These are phyloP conservation scores for Cladosporium oxysporum DNA, from an alignment of 2,329 filamentous ascomycete genomes.

Conservation along the genomic window DNA sequence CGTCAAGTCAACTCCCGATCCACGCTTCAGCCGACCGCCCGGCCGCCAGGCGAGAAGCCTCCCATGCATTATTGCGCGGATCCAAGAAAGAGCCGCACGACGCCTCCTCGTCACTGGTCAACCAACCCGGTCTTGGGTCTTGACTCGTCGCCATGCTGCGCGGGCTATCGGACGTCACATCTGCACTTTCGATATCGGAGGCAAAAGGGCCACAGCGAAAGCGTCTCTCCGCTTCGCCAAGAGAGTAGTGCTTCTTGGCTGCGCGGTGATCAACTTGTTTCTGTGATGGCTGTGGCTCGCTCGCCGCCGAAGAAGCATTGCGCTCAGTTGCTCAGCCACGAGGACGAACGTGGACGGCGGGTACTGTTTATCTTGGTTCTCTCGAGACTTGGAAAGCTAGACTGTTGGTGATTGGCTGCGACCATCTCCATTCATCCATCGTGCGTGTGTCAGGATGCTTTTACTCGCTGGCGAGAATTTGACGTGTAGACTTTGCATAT, in stretches of 20 bases:
- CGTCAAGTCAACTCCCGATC: not conserved
- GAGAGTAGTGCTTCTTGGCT: slow-evolving; percentile 5
- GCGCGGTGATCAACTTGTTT: not conserved
- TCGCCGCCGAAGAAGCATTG: not conserved
- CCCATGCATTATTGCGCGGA: not conserved
- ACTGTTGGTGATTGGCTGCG: not conserved
- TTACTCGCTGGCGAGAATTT: not conserved
- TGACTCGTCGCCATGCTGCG: not conserved
- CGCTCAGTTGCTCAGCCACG: slow-evolving; percentile 6
- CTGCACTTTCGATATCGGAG: not conserved
- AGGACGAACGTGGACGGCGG: slow-evolving; percentile 5
- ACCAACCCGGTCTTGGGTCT: not conserved
- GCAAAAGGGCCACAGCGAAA: not conserved
- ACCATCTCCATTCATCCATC: not conserved
- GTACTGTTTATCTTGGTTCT: not conserved
- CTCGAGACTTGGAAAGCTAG: not conserved
- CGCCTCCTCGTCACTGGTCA: slow-evolving; percentile 10
- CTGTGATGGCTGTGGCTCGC: not conserved
- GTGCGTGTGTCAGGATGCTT: not conserved
- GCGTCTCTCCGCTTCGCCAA: slow-evolving; percentile 4
- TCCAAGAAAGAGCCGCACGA: slow-evolving; percentile 4
- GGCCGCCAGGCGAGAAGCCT: not conserved
- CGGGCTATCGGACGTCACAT: not conserved
- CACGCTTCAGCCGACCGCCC: not conserved
- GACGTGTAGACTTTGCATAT: not conserved